These are phyloP conservation scores for Fragaria vesca DNA, from an alignment of 306 rosid species.

Conservation along the genomic window DNA sequence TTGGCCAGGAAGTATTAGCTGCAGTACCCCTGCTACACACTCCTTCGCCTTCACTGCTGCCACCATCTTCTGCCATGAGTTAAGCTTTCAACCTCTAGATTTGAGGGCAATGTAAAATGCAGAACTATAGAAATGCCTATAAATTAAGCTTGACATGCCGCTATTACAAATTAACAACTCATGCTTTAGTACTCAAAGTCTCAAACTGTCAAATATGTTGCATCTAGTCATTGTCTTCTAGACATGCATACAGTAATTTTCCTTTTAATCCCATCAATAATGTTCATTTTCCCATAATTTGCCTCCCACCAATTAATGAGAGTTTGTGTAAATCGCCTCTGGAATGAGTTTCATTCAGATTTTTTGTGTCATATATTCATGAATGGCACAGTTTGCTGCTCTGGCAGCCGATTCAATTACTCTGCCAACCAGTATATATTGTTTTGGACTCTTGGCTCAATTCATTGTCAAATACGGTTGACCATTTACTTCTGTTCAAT, in stretches of 20 bases:
- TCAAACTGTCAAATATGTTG: background rate
- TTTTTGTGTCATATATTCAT: background rate
- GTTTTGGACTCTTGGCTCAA: background rate
- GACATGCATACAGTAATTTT: background rate
- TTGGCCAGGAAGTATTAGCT: conserved; percentile 37
- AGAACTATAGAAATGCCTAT: background rate
- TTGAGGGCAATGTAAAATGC: background rate
- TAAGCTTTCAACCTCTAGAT: background rate
- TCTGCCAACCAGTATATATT: background rate
- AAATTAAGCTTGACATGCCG: background rate
- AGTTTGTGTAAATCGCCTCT: background rate
- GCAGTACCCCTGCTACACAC: background rate
- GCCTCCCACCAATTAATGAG: background rate
- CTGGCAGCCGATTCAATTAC: background rate
- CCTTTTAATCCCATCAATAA: background rate
- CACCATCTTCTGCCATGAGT: background rate
- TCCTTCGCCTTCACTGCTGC: background rate
- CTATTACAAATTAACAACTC: background rate
- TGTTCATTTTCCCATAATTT: background rate
- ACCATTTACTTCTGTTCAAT: background rate
- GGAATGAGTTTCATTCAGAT: background rate
- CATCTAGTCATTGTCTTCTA: background rate
- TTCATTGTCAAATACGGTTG: background rate
- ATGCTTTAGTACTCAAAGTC: background rate
- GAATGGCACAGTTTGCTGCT: conserved; percentile 1